Evolutionary conservation across 345 rosid genomes (phyloP).

Genomic region (Corchorus capsularis): DNA sequence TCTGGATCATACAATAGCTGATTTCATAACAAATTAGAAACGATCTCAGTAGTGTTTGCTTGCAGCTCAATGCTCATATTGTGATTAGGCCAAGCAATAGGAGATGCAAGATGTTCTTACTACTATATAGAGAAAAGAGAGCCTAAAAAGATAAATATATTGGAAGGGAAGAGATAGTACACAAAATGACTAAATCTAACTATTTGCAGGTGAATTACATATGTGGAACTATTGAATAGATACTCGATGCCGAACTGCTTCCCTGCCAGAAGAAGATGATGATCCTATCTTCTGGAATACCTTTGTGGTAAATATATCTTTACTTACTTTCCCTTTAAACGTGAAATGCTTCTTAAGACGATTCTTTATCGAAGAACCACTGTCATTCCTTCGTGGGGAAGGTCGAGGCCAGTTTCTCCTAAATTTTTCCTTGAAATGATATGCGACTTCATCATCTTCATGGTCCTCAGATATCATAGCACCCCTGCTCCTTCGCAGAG

Average conservation of each 20-base stretch:
- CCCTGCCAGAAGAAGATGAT: constrained; percentile 35
- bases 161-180: background rate
- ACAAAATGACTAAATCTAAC: constrained; percentile 22
- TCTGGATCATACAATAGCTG: background rate
- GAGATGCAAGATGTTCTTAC: background rate
- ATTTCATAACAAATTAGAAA: background rate
- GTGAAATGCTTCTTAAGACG: constrained; percentile 54
- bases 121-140: background rate
- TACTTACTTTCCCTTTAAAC: constrained; percentile 38
- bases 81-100: constrained; percentile 7
- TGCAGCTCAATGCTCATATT: background rate
- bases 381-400: constrained; percentile 21
- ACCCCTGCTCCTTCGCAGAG: constrained; percentile 59
- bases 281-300: constrained; percentile 37
- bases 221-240: constrained; percentile 27
- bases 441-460: constrained; percentile 34
- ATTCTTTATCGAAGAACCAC: constrained; percentile 46
- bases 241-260: constrained; percentile 21
- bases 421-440: constrained; percentile 37
- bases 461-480: constrained; percentile 44
- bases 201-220: constrained; percentile 28
- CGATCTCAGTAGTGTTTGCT: background rate
- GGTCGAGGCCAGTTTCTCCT: constrained; percentile 42
- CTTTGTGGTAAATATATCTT: constrained; percentile 31
- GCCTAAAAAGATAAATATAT: background rate